Base-by-base conservation (phyloP, 2,329 filamentous ascomycete genomes). In the Fusarium siculi region DNA sequence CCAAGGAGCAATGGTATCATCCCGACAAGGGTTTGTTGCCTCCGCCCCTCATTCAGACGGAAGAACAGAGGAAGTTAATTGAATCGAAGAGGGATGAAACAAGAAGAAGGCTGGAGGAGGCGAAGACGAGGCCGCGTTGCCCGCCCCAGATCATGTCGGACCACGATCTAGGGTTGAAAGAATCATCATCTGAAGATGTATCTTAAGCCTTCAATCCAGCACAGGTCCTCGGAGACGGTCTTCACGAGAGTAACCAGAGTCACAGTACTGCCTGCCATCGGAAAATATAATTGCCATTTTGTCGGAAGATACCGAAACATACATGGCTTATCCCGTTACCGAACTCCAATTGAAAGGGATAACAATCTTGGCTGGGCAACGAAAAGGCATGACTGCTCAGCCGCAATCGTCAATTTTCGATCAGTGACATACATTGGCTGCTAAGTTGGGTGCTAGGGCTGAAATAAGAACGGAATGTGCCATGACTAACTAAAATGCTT, bases 381-480 rank as follows among this genome's bases (percentile, higher is more conserved):
- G 16, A 16, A 68, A 53, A 46, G 28, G 49, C n/a, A 40, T 62
- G 61, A 52, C 36, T 57, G 39, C 57, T 69, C 25, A 61, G 68
- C 55, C 63, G 28, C 64, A 63, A 43, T 46, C 37, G 4, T 16
- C 16, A 53, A 36, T 43, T 54, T 30, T 43, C 36, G 21, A 68
- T 53, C 44, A 40, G 49, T 39, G 18, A 32, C 18, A 11, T 37
- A 10, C 11, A 39, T n/a, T 15, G 21, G 21, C 18, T 34, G 37
- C 37, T 19, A 28, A 14, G 34, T n/a, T 15, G 21, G 21, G 15
- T 34, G 37, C 42, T 19, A 28, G 19, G 34, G 50, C 50, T 54
- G 50, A n/a, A 54, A 28, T 30, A 18, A 18, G 21, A 28, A 54
- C 25, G 65, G 25, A 59, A 37, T 44, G 43, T 69, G 50, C 65